Evolutionary conservation across 768 basidiomycete genomes (phyloP), one percentile per base, ranked within the genome.

Genomic region (Pisolithus tinctorius): DNA sequence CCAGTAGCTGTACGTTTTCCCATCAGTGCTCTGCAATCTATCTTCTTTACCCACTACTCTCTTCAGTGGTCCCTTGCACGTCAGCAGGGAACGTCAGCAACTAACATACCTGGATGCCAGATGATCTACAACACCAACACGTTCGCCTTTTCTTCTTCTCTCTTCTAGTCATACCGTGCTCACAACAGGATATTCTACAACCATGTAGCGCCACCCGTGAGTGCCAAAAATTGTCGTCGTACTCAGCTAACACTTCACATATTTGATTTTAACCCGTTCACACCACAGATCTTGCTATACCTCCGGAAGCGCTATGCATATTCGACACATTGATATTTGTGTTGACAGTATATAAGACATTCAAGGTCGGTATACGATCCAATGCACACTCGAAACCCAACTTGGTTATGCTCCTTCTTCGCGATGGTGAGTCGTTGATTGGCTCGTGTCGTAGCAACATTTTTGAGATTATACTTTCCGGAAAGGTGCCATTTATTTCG

Each of bases 401-500:
- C 30, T 54, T 81, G 4, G 55, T 79, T 6, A 64, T 69, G 17
- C 59, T 79, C 20, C 61, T 81, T 9, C 61, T 74, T 25, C 68
- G 78, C 54, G 79, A 82, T 57, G 79, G 81, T 79, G 51, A 51
- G 73, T 67, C 23, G 27, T 34, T 17, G 23, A 3, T 40, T 16
- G 30, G 26, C 25, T 47, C 4, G 11, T 26, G 40, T 45, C n/a
- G 27, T 26, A 10, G 44, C 20, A 29, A n/a, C 20, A 20, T 14
- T 41, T 36, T 20, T 20, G 7, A 16, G 4, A 26, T 29, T 47
- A 17, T 41, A 17, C 2, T 6, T 25, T 26, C 36, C 9, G 8
- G 17, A 27, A 49, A 80, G 80, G 80, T 48, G 74, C 77, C 1
- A 60, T 82, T 25, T 82, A 81, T 58, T 82, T 78, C 55, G 76